phyloP scores from a whole-genome alignment of 106 monocot genomes.

The Allium cepa region DNA sequence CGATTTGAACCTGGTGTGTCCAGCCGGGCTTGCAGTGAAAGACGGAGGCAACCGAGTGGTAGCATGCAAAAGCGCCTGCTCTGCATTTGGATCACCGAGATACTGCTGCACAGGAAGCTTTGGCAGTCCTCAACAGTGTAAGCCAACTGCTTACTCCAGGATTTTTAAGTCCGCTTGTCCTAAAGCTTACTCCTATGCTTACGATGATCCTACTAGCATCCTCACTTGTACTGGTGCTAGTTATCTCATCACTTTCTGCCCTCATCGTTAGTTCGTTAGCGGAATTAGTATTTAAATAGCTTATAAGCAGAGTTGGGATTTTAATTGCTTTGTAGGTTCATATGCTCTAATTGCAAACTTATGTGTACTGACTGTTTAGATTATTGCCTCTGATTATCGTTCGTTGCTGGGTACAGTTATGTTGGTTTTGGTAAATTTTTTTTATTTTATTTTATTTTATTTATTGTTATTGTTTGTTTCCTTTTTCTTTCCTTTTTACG shows the following conservation, averaged over 20 bases:
- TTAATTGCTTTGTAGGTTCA: no score
- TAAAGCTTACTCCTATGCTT: constrained; percentile 65
- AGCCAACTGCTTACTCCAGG: constrained; percentile 58
- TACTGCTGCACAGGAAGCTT: constrained; percentile 71
- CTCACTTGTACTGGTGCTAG: constrained; percentile 53
- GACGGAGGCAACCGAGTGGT: constrained; percentile 36
- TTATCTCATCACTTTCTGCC: constrained; percentile 62
- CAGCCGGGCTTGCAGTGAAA: constrained; percentile 27
- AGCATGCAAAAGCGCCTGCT: constrained; percentile 70
- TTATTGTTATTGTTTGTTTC: no score
- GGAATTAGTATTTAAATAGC: no score
- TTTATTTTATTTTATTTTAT: no score
- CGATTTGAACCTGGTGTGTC: constrained; percentile 22
- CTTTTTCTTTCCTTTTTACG: no score
- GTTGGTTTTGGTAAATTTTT: no score
- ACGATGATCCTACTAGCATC: constrained; percentile 65
- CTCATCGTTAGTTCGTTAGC: constrained; percentile 17
- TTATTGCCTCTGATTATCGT: no score
- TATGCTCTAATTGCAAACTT: no score
- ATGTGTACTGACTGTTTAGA: no score
- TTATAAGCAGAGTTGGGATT: no score
- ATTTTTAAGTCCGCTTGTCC: constrained; percentile 71
- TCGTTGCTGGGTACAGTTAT: no score
- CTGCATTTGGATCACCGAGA: constrained; percentile 52
- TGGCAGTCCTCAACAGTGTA: constrained; percentile 56